Percentiles rank a stretch among this genome's conserved stretches.
Evolutionary conservation across 495 filamentous ascomycete genomes (phyloP).

Genomic region (Apiosordaria backusii): DNA sequence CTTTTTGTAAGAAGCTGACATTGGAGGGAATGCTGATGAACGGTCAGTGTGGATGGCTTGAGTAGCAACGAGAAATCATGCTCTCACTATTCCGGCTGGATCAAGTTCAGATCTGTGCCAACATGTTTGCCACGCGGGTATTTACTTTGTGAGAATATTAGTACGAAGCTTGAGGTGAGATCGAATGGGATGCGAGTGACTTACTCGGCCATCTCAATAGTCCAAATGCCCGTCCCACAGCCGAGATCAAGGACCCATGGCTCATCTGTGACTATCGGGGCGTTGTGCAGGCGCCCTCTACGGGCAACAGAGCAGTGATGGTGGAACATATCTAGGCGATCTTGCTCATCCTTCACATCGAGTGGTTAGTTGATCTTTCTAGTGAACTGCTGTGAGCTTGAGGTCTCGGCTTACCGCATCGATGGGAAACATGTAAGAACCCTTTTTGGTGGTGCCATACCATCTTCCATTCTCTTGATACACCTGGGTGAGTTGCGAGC

Average conservation of each 20-base stretch:
- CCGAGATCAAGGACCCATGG: conserved; percentile 74
- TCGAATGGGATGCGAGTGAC: conserved; percentile 28
- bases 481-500: conserved; percentile 8
- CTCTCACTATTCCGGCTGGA: conserved; percentile 68
- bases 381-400: background rate
- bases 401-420: conserved; percentile 49
- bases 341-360: conserved; percentile 55
- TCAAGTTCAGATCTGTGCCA: conserved; percentile 64
- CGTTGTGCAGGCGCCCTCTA: conserved; percentile 51
- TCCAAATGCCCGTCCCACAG: conserved; percentile 89
- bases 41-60: background rate
- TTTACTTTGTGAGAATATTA: conserved; percentile 13
- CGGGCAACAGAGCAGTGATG: conserved; percentile 68
- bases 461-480: conserved; percentile 55
- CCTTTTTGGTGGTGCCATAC: conserved; percentile 54
- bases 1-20: conserved; percentile 65
- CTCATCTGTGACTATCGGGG: conserved; percentile 44
- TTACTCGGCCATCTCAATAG: conserved; percentile 79
- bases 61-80: background rate
- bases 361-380: conserved; percentile 20
- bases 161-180: conserved; percentile 16
- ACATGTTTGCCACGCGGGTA: conserved; percentile 20
- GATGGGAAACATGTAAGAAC: conserved; percentile 59
- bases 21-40: conserved; percentile 63
- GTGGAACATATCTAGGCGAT: conserved; percentile 76